phyloP scores from a whole-genome alignment of 345 rosid species.

The Eucalyptus curtisii region DNA sequence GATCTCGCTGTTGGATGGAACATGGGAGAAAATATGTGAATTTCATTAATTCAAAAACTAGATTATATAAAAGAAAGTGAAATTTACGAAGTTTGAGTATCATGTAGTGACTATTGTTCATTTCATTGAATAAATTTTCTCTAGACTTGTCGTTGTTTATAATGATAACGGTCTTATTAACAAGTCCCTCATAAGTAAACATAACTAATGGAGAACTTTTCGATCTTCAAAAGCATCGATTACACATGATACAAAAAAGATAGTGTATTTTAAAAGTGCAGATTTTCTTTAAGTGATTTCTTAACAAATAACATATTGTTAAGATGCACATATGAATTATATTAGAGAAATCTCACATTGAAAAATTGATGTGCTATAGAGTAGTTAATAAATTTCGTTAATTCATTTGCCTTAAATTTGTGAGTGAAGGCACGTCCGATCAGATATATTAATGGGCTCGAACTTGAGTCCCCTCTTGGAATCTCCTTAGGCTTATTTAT shows the following conservation, averaged over 20 bases:
- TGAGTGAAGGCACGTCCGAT: rapidly evolving
- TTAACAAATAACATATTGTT: neutral
- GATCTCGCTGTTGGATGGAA: neutral
- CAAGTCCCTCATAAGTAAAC: neutral
- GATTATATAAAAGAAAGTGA: neutral
- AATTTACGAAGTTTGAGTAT: neutral
- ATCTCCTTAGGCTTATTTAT: rapidly evolving
- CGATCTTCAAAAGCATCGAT: neutral
- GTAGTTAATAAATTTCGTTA: no score
- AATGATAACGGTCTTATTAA: neutral
- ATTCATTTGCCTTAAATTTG: no score
- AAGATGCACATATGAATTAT: neutral
- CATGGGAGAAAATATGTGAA: neutral
- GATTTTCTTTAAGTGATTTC: neutral
- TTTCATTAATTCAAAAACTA: neutral
- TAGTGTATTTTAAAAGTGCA: neutral
- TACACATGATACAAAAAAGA: neutral
- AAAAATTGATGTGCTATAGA: neutral
- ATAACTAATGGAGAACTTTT: neutral
- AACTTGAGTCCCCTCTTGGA: neutral
- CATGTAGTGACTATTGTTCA: neutral
- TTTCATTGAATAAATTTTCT: neutral
- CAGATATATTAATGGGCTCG: rapidly evolving
- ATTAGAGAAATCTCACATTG: neutral
- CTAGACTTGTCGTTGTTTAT: neutral